Evolutionary conservation across 192 early-diverging fungal species (phyloP), one percentile per base, ranked within the genome.

Genomic region (Coemansia sp.): DNA sequence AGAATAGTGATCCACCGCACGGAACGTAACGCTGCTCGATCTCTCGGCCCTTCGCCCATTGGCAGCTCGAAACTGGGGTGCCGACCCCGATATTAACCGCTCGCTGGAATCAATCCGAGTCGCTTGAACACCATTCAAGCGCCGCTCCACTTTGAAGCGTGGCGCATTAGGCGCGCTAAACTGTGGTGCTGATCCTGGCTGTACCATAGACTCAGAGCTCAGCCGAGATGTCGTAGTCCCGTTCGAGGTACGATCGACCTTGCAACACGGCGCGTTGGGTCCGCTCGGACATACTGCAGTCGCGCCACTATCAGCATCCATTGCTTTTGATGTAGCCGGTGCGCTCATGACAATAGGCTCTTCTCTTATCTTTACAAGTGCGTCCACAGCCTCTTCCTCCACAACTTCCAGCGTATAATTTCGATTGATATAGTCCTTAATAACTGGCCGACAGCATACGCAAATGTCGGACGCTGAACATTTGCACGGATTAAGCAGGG

Each of bases 401-500:
- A 83, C 76, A 12, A 83, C 58, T 3, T 39, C 69, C 36, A 65
- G 40, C 64, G 75, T 74, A 38, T 76, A 82, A n/a, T 72, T 64
- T n/a, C 67, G 69, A 22, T 79, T 63, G 29, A 82, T 72, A 40
- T 72, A 76, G 47, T 74, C 71, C 7, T 74, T 63, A 62, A 86
- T 76, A 12, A 73, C 62, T 10, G 76, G 71, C 46, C 75, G 72
- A 67, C 84, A 86, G 53, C 84, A 86, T 22, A 69, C 74, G 47
- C 84, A 86, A 11, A 79, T 74, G 40, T 65, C 53, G 40, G 70
- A 60, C 18, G 73, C 62, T 4, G 71, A 69, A 61, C 84, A 86
- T 29, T 74, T 58, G 61, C 84, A 86, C 38, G 84, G 84, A 63
- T 86, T 86, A 10, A 86, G 80, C 63, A 86, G 63, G 41, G 72